Percentiles rank a stretch among this genome's conserved stretches.
These are phyloP conservation scores for Boletus reticulatus DNA, from an alignment of 768 basidiomycete genomes.

Conservation along the genomic window DNA sequence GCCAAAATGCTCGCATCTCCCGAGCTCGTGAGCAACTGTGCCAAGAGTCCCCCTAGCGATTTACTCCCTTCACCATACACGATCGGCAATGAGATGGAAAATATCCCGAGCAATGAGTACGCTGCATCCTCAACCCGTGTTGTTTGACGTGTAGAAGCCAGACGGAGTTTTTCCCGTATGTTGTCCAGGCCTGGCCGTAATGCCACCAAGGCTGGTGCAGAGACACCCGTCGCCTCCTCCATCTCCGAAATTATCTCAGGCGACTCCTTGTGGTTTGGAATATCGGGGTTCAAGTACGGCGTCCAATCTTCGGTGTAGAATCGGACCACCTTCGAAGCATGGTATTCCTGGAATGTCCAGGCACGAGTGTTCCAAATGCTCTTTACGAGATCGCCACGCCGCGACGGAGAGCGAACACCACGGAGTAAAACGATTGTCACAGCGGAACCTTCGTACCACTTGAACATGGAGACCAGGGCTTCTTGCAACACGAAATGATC, in stretches of 20 bases:
- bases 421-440: background rate
- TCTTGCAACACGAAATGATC: background rate
- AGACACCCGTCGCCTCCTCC: constrained; percentile 3
- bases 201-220: background rate
- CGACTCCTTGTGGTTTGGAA: constrained; percentile 5
- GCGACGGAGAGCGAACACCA: background rate
- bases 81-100: background rate
- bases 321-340: constrained; percentile 6
- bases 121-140: constrained; percentile 9
- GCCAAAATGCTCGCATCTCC: constrained; percentile 5
- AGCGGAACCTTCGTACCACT: constrained; percentile 7
- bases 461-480: constrained; percentile 5
- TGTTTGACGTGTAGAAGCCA: constrained; percentile 7
- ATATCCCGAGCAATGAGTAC: constrained; percentile 11
- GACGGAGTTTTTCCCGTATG: constrained; percentile 12
- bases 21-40: constrained; percentile 3
- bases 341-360: constrained; percentile 6
- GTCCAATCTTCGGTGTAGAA: background rate
- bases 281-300: background rate
- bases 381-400: background rate
- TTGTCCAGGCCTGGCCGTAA: constrained; percentile 1
- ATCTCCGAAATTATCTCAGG: constrained; percentile 3
- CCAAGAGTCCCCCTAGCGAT: constrained; percentile 5
- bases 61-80: constrained; percentile 12
- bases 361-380: background rate